Evolutionary conservation across 345 rosid species (phyloP).

Genomic region (Eucalyptus erythrocorys): DNA sequence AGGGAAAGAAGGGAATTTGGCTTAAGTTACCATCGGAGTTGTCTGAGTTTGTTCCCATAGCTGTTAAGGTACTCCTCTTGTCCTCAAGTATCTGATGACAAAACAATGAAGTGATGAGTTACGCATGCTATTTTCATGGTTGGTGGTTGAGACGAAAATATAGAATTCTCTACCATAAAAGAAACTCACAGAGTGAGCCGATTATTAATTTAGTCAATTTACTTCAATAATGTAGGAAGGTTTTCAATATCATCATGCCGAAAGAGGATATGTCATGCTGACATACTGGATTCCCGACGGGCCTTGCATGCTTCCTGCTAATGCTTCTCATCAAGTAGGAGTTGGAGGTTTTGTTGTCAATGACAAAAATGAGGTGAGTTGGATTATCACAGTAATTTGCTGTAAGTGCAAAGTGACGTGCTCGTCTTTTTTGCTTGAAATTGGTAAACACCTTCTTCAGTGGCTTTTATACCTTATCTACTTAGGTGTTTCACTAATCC

Average conservation of each 20-base stretch:
- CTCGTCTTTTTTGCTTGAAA: not conserved
- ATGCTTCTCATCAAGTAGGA: slow-evolving; percentile 97
- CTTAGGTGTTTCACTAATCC: not conserved
- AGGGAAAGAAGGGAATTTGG: slow-evolving; percentile 94
- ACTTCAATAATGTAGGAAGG: slow-evolving; percentile 47
- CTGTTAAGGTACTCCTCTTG: slow-evolving; percentile 47
- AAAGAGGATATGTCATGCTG: slow-evolving; percentile 75
- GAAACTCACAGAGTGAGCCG: not conserved
- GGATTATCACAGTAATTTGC: not conserved
- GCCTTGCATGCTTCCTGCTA: slow-evolving; percentile 83
- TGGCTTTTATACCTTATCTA: not conserved
- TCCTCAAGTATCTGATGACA: not conserved
- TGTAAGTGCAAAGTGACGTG: not conserved
- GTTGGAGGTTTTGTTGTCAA: slow-evolving; percentile 92
- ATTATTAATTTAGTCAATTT: not conserved
- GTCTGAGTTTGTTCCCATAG: slow-evolving; percentile 75
- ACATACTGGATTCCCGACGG: slow-evolving; percentile 93
- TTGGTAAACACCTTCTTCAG: not conserved
- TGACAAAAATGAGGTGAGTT: slow-evolving; percentile 54
- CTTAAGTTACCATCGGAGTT: slow-evolving; percentile 56
- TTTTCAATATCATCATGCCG: slow-evolving; percentile 88
- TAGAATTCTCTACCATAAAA: not conserved
- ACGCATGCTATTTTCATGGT: not conserved
- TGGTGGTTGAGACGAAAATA: not conserved
- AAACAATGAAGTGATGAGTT: not conserved